Evolutionary conservation across 805 yeast species (phyloP), one percentile per base, ranked within the genome.

Genomic region (Ogataea saltuana): DNA sequence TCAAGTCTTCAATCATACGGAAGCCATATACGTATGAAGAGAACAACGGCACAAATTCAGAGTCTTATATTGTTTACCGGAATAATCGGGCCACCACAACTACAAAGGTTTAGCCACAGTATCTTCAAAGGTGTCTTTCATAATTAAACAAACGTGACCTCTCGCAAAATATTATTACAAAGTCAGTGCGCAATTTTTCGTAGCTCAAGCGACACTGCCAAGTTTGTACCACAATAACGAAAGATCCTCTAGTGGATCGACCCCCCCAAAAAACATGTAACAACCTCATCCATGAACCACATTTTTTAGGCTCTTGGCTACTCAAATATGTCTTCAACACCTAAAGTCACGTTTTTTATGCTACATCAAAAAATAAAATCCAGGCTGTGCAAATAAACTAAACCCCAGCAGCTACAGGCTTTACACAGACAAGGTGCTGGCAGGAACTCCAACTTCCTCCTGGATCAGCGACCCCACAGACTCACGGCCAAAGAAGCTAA

Each of bases 401-500:
- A 11, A 28, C 18, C 4, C 8, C 7, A 6, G 6, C n/a, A n/a
- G n/a, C n/a, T n/a, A n/a, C n/a, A n/a, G n/a, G n/a, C n/a, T n/a
- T n/a, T n/a, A n/a, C n/a, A n/a, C n/a, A n/a, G n/a, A n/a, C n/a
- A n/a, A n/a, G n/a, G n/a, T n/a, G n/a, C n/a, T n/a, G n/a, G n/a
- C n/a, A n/a, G n/a, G n/a, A n/a, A n/a, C n/a, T n/a, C n/a, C n/a
- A 28, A 13, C 25, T 2, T 19, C 21, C 27, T 37, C 49, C 26
- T 36, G 39, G 21, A 51, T 52, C 33, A 54, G 27, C 3, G 55
- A 51, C 2, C 55, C 52, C 4, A 52, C 44, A 12, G 54, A 44
- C 33, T 50, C 56, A 21, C 54, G 43, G 13, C 58, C 55, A 33
- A 45, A 47, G 17, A 54, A 26, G n/a, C 39, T 30, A 16, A 50